These are phyloP conservation scores for Vitis vinifera DNA, from an alignment of 164 flowering plant genomes.

Conservation along the genomic window DNA sequence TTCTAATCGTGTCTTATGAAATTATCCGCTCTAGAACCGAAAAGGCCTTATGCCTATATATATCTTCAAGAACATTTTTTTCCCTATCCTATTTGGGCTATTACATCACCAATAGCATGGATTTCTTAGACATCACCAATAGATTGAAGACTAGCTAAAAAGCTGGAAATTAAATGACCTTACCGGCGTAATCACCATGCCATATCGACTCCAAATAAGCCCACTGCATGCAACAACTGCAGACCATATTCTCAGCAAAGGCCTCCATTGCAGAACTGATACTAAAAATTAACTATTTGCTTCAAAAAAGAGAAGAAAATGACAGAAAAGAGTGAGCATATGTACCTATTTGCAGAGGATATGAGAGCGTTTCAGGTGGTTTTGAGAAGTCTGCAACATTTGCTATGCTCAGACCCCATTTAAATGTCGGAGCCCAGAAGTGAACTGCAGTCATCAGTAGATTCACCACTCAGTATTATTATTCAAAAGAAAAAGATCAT, in stretches of 20 bases:
- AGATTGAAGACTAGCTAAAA: neutral
- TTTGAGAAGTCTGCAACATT: conserved; percentile 60
- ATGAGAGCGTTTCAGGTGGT: conserved; percentile 61
- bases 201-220: conserved; percentile 70
- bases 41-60: too few relatives aligned
- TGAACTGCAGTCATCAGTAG: conserved; percentile 49
- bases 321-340: neutral
- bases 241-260: neutral
- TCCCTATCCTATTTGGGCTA: too few relatives aligned
- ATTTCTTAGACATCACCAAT: too few relatives aligned
- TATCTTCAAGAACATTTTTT: too few relatives aligned
- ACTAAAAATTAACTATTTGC: too few relatives aligned
- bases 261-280: too few relatives aligned
- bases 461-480: neutral
- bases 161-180: conserved; percentile 6
- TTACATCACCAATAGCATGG: too few relatives aligned
- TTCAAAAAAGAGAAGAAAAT: too few relatives aligned
- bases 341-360: conserved; percentile 62
- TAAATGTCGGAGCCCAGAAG: conserved; percentile 85
- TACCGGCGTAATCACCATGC: conserved; percentile 73
- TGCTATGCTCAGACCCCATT: conserved; percentile 78
- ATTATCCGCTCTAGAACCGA: too few relatives aligned
- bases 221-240: conserved; percentile 60
- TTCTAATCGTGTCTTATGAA: too few relatives aligned
- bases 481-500: too few relatives aligned